Conservation (phyloP, 2,329 filamentous ascomycete species). For the Didymella sp. region DNA sequence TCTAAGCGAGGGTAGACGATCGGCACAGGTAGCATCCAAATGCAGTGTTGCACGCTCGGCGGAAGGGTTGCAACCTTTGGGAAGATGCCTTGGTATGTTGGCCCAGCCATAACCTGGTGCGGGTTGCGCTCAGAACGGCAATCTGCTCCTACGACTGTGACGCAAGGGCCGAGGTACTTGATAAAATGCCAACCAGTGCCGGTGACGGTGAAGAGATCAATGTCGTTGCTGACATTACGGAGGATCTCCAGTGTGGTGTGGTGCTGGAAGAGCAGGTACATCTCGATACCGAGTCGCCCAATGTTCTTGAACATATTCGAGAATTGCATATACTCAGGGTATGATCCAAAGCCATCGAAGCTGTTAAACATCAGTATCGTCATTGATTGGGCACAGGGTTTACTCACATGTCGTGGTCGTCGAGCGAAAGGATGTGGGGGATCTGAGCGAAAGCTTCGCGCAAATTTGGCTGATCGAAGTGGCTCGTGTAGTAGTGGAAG, state of each 20-base stretch:
- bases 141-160: conserved; percentile 89
- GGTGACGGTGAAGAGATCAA: conserved; percentile 94
- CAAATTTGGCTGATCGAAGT: conserved; percentile 95
- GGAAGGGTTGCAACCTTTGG: conserved; percentile 92
- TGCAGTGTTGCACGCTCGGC: conserved; percentile 91
- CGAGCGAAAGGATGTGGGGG: conserved; percentile 88
- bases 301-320: conserved; percentile 99
- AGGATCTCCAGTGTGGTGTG: conserved; percentile 95
- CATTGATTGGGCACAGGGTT: neutral
- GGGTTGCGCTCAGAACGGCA: conserved; percentile 91
- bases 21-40: conserved; percentile 94
- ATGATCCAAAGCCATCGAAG: conserved; percentile 96
- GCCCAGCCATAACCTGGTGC: conserved; percentile 90
- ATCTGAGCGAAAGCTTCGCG: conserved; percentile 97
- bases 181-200: conserved; percentile 99
- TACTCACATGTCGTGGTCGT: conserved; percentile 97
- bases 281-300: conserved; percentile 90
- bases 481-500: conserved; percentile 98
- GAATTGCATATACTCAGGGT: conserved; percentile 97
- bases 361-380: conserved; percentile 54
- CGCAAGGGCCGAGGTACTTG: conserved; percentile 90
- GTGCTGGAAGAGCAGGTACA: conserved; percentile 98
- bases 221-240: conserved; percentile 84
- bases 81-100: conserved; percentile 96
- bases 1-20: conserved; percentile 90